A percentile compares a stretch with the other conserved stretches of the same genome.
These are phyloP conservation scores for Kickxella alabastrina DNA, from an alignment of 192 early-diverging fungal genomes.

Conservation along the genomic window DNA sequence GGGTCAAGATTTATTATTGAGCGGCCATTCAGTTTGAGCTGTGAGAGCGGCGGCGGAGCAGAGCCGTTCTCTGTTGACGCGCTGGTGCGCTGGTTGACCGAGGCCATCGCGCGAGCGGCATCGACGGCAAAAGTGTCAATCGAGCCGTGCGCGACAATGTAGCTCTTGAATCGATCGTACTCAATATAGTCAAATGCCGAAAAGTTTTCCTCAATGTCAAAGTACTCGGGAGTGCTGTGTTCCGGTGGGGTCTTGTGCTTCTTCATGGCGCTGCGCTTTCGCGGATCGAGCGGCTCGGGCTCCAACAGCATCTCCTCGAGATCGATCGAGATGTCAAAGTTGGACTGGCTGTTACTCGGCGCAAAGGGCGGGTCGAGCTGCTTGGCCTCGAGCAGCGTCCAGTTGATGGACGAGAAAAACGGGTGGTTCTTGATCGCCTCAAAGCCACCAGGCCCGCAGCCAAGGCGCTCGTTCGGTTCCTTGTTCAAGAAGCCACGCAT, in stretches of 20 bases:
- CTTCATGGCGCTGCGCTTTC: slow-evolving; percentile 59
- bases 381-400: slow-evolving; percentile 70
- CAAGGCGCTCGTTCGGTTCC: slow-evolving; percentile 72
- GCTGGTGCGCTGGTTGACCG: slow-evolving; percentile 1
- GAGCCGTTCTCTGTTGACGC: background rate
- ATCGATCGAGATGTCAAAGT: slow-evolving; percentile 96
- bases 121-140: slow-evolving; percentile 35
- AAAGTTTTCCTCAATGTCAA: slow-evolving; percentile 68
- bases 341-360: slow-evolving; percentile 82
- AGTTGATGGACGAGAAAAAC: slow-evolving; percentile 75
- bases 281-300: slow-evolving; percentile 86
- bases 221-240: slow-evolving; percentile 55
- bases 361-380: slow-evolving; percentile 73
- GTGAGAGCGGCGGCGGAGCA: slow-evolving; percentile 5
- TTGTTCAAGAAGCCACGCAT: slow-evolving; percentile 73
- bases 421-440: slow-evolving; percentile 69
- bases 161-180: slow-evolving; percentile 67
- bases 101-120: slow-evolving; percentile 10
- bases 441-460: slow-evolving; percentile 69
- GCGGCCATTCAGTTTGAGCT: slow-evolving; percentile 33
- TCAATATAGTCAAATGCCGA: slow-evolving; percentile 78
- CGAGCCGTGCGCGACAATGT: slow-evolving; percentile 55
- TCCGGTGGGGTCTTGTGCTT: slow-evolving; percentile 28
- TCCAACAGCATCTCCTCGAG: slow-evolving; percentile 96
- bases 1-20: slow-evolving; percentile 27